A percentile compares a stretch with the other conserved stretches of the same genome.
phyloP scores from a whole-genome alignment of 176 grass and related monocot species.

The Hyparrhenia diplandra region DNA sequence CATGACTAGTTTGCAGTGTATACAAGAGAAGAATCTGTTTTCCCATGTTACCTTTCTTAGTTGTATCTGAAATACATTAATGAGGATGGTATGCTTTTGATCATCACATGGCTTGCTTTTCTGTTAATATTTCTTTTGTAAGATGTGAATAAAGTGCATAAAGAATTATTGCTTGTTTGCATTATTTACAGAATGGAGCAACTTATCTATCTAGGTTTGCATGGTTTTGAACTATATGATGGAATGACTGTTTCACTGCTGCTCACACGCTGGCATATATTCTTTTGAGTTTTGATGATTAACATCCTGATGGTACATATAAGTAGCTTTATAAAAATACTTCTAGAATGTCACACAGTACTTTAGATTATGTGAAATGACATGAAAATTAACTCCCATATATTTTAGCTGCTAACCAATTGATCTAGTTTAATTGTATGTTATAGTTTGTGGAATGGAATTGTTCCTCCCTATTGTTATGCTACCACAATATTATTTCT shows the following conservation, averaged over 20 bases:
- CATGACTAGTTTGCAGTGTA: constrained; percentile 24
- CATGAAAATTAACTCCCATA: background rate
- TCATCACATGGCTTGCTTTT: constrained; percentile 3
- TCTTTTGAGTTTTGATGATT: background rate
- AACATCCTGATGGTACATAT: background rate
- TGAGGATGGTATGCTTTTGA: background rate
- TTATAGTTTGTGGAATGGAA: background rate
- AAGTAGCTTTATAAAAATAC: background rate
- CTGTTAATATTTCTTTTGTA: background rate
- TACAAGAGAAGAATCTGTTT: background rate
- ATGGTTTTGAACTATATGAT: background rate
- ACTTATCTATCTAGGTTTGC: background rate
- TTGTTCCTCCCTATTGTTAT: background rate
- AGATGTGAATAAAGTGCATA: background rate
- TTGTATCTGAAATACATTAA: constrained; percentile 20
- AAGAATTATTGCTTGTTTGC: background rate
- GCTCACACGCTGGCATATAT: background rate
- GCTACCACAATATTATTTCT: background rate
- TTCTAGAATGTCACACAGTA: background rate
- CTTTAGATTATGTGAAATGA: background rate
- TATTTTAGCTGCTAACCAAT: background rate
- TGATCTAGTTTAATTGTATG: constrained; percentile 12
- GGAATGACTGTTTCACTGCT: background rate
- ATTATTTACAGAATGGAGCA: background rate
- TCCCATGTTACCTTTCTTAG: background rate